A percentile compares a stretch with the other conserved stretches of the same genome.
Evolutionary conservation across 257 asterid genomes (phyloP).

Genomic region (Solanum medicagineum): DNA sequence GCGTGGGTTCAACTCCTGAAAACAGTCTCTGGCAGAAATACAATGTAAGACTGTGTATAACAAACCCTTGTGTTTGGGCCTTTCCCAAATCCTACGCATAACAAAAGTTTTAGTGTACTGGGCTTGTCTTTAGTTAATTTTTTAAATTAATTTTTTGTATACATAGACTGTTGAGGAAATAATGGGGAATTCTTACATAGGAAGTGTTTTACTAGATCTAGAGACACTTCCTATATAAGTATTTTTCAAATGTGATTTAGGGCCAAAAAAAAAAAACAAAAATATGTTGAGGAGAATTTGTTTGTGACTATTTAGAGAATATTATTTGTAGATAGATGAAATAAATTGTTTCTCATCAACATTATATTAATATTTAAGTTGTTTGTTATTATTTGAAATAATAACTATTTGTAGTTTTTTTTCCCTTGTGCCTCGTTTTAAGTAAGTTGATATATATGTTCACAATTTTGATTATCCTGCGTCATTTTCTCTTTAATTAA

Average conservation of each 20-base stretch:
- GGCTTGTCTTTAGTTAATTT: not conserved
- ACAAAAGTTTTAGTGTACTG: no score
- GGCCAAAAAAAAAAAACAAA: not conserved
- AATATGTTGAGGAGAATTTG: not conserved
- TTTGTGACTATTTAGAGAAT: not conserved
- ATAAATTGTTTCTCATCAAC: not conserved
- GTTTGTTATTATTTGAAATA: not conserved
- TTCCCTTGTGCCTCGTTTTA: not conserved
- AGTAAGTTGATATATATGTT: not conserved
- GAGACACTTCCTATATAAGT: constrained; percentile 3
- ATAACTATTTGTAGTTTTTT: not conserved
- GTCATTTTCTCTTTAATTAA: no score
- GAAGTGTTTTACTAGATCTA: not conserved
- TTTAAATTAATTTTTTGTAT: not conserved
- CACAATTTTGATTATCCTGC: no score
- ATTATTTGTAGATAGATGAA: not conserved
- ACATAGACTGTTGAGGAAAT: not conserved
- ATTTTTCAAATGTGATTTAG: not conserved
- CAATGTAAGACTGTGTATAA: no score
- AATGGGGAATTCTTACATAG: not conserved
- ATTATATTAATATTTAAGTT: not conserved
- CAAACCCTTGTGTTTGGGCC: no score
- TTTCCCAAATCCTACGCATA: no score
- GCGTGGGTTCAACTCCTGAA: no score
- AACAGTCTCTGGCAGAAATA: no score